A percentile compares a stretch with the other conserved stretches of the same genome.
These are phyloP conservation scores for Populus euphratica DNA, from an alignment of 345 rosid species.

Conservation along the genomic window DNA sequence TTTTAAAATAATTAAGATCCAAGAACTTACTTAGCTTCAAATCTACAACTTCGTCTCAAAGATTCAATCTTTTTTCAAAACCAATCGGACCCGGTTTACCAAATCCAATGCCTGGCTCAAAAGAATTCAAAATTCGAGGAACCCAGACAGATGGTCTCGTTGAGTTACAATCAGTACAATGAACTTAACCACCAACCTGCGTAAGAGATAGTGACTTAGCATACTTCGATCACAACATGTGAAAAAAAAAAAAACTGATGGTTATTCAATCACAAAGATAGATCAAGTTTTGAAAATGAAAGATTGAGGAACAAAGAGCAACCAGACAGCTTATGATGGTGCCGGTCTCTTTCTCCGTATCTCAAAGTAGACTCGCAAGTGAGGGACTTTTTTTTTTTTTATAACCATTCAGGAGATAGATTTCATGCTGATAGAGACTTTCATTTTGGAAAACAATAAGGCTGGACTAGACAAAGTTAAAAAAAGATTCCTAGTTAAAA, in stretches of 20 bases:
- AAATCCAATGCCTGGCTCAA: conserved; percentile 21
- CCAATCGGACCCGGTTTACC: conserved; percentile 28
- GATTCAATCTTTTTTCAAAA: conserved; percentile 24
- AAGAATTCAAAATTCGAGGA: conserved; percentile 20
- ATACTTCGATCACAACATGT: conserved; percentile 7
- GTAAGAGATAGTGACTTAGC: conserved; percentile 8
- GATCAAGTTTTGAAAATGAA: conserved; percentile 26
- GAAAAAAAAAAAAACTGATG: conserved; percentile 21
- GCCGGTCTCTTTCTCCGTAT: neutral
- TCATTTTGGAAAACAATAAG: neutral
- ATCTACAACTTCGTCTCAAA: conserved; percentile 24
- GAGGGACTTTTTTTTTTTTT: conserved; percentile 20
- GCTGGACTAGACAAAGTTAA: conserved; percentile 28
- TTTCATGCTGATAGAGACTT: conserved; percentile 38
- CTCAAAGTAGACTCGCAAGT: conserved; percentile 29
- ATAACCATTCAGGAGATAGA: conserved; percentile 34
- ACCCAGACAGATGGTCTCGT: conserved; percentile 13
- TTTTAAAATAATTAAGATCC: conserved; percentile 53
- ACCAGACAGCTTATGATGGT: neutral
- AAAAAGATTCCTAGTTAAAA: conserved; percentile 4
- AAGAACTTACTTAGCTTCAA: conserved; percentile 54
- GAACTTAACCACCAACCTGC: conserved; percentile 25
- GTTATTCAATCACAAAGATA: conserved; percentile 24
- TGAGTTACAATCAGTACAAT: conserved; percentile 6
- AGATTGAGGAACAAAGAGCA: neutral